Percentiles rank a stretch among this genome's conserved stretches.
Conservation (phyloP, 495 filamentous ascomycete species). For the Penicillium dipodomyicola region DNA sequence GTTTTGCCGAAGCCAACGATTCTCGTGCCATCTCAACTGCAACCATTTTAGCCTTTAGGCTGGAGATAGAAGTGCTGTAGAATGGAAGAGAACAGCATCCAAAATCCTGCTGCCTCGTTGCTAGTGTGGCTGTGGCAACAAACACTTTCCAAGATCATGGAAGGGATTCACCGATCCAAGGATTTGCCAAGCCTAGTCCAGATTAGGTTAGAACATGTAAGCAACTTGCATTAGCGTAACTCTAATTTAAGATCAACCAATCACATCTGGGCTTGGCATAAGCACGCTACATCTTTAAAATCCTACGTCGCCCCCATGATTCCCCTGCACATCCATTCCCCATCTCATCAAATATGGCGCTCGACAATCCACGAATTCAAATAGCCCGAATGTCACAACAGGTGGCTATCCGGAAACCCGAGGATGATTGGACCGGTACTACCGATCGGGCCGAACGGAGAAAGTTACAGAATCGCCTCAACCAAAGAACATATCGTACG, state of each 20-base stretch:
- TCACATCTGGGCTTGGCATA: not conserved
- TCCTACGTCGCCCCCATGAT: not conserved
- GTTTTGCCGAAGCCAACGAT: too few relatives aligned
- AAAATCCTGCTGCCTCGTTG: too few relatives aligned
- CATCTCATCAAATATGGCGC: not conserved
- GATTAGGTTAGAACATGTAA: not conserved
- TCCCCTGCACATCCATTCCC: not conserved
- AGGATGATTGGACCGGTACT: conserved; percentile 8
- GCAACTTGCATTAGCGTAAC: conserved; percentile 4
- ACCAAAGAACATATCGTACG: conserved; percentile 6
- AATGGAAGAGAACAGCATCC: too few relatives aligned
- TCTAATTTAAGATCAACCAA: not conserved
- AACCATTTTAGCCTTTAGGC: too few relatives aligned
- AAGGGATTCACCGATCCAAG: not conserved
- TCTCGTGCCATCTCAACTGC: too few relatives aligned
- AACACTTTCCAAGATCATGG: not conserved
- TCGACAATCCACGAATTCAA: not conserved
- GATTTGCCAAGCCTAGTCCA: not conserved
- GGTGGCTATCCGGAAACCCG: not conserved
- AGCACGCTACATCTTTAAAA: conserved; percentile 1
- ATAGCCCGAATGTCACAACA: not conserved
- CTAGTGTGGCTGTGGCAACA: too few relatives aligned
- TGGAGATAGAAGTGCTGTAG: too few relatives aligned
- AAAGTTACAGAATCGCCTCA: conserved; percentile 9
- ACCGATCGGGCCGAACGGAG: not conserved